These are phyloP conservation scores for Pichia sp. DNA, from an alignment of 1,139 yeast species.

Conservation along the genomic window DNA sequence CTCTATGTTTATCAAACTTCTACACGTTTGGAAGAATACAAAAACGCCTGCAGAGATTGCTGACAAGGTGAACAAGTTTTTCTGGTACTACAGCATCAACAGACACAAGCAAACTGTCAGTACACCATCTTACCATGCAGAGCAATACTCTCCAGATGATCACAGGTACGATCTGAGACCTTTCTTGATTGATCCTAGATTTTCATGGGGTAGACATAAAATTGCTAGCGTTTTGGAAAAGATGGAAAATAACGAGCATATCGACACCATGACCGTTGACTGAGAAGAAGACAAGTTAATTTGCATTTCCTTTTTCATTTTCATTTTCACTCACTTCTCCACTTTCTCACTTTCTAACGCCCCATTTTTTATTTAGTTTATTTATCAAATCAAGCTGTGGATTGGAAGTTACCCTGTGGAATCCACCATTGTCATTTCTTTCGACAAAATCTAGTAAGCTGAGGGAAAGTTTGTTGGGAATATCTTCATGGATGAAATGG, in stretches of 20 bases:
- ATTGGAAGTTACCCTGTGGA: slow-evolving; percentile 19
- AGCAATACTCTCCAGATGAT: slow-evolving; percentile 96
- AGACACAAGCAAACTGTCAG: slow-evolving; percentile 95
- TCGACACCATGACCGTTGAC: neutral
- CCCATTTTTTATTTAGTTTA: slow-evolving; percentile 45
- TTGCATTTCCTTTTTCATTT: neutral
- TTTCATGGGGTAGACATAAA: slow-evolving; percentile 83
- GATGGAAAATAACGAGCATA: slow-evolving; percentile 31
- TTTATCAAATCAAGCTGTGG: slow-evolving; percentile 28
- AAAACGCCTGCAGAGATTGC: slow-evolving; percentile 81
- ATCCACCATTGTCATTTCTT: slow-evolving; percentile 31
- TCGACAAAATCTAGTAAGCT: slow-evolving; percentile 45
- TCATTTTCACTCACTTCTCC: neutral
- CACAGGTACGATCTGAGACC: slow-evolving; percentile 94
- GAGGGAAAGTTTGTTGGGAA: slow-evolving; percentile 59
- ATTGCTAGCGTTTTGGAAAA: slow-evolving; percentile 68
- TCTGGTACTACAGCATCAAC: slow-evolving; percentile 88
- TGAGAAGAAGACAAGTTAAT: neutral
- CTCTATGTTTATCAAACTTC: slow-evolving; percentile 82
- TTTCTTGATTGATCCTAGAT: slow-evolving; percentile 83
- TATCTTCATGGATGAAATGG: slow-evolving; percentile 90
- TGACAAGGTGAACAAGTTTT: slow-evolving; percentile 84
- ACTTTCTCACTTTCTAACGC: slow-evolving; percentile 31
- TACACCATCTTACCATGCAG: slow-evolving; percentile 97
- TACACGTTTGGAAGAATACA: slow-evolving; percentile 88